Evolutionary conservation across 805 yeast species (phyloP).

Genomic region (Candida dajiaensis): DNA sequence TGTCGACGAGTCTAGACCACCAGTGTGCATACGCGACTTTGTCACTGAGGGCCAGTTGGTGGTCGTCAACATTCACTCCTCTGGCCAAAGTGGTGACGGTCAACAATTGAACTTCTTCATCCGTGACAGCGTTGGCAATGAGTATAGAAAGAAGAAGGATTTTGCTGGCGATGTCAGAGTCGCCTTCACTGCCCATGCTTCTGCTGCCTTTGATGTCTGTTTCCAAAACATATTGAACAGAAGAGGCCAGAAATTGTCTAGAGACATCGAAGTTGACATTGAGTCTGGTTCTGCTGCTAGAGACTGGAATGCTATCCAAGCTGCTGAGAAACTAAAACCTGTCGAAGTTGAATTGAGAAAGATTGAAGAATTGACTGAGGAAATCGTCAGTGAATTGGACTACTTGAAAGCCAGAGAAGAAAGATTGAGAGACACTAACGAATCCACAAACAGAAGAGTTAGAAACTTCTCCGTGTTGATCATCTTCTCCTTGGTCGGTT

Average conservation of each 20-base stretch:
- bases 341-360: slow-evolving; percentile 85
- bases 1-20: slow-evolving; percentile 36
- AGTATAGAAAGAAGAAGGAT: slow-evolving; percentile 71
- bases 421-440: slow-evolving; percentile 93
- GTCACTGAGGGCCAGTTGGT: slow-evolving; percentile 81
- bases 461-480: slow-evolving; percentile 76
- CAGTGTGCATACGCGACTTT: slow-evolving; percentile 89
- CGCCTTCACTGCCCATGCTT: slow-evolving; percentile 79
- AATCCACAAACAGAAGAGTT: slow-evolving; percentile 90
- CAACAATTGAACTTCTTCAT: slow-evolving; percentile 66
- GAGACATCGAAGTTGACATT: slow-evolving; percentile 84
- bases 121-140: slow-evolving; percentile 79
- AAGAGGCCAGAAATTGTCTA: slow-evolving; percentile 40
- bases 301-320: slow-evolving; percentile 95
- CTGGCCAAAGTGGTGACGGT: slow-evolving; percentile 82
- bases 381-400: slow-evolving; percentile 70
- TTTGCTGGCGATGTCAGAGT: slow-evolving; percentile 66
- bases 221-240: slow-evolving; percentile 58
- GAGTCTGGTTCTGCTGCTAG: slow-evolving; percentile 97
- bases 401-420: slow-evolving; percentile 87
- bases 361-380: slow-evolving; percentile 80
- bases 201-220: slow-evolving; percentile 87
- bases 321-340: slow-evolving; percentile 89
- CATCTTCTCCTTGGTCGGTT: slow-evolving; percentile 59
- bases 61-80: slow-evolving; percentile 71